phyloP scores from a whole-genome alignment of 352 stramenopile genomes.

The Phytophthora europaea region DNA sequence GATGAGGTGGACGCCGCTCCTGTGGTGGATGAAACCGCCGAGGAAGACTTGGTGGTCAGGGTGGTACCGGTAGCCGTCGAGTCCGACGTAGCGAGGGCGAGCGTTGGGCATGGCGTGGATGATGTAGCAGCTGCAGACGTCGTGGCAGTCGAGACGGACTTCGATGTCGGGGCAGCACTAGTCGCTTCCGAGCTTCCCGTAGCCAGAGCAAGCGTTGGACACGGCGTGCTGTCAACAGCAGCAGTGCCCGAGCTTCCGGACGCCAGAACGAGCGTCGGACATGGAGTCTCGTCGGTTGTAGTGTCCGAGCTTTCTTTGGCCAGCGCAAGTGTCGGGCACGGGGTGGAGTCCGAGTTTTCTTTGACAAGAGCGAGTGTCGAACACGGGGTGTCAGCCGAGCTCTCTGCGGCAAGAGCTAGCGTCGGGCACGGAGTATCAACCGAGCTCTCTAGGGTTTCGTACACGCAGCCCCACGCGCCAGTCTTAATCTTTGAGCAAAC shows the following conservation, averaged over 20 bases:
- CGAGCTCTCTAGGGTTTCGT: constrained; percentile 1
- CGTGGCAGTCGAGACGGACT: not conserved
- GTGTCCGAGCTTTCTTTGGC: constrained; percentile 1
- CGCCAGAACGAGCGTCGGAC: constrained; percentile 7
- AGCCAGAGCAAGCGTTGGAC: not conserved
- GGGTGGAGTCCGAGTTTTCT: constrained; percentile 1
- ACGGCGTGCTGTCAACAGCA: not conserved
- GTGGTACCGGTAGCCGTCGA: not conserved
- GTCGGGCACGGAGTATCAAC: constrained; percentile 5
- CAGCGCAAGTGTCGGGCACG: constrained; percentile 17
- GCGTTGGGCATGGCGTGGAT: not conserved
- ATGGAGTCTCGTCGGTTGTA: not conserved
- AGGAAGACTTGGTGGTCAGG: not conserved
- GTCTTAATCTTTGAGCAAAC: constrained; percentile 66
- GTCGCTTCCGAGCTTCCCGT: not conserved
- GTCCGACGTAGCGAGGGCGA: constrained; percentile 1
- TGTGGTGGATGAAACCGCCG: not conserved
- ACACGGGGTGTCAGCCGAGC: not conserved
- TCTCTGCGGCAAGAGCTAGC: constrained; percentile 6
- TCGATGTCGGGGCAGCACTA: not conserved
- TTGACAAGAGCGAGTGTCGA: not conserved
- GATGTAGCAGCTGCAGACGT: not conserved
- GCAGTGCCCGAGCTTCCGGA: not conserved
- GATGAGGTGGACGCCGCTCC: not conserved
- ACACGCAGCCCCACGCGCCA: constrained; percentile 63